These are phyloP conservation scores for Astragalus glycyphyllos DNA, from an alignment of 306 rosid species.

Conservation along the genomic window DNA sequence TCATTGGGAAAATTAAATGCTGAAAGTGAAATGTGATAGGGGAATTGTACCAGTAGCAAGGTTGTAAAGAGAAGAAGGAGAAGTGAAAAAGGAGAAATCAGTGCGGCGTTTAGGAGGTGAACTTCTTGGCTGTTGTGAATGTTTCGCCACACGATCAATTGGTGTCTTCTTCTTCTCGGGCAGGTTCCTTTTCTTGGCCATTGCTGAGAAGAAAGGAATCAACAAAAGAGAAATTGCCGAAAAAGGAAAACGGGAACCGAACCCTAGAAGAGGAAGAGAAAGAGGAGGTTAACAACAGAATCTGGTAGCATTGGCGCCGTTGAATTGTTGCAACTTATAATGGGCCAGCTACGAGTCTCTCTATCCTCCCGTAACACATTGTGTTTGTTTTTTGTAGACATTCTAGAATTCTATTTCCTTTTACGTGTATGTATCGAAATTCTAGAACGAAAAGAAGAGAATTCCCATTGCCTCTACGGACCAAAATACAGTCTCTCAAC, in stretches of 20 bases:
- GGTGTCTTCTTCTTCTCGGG: conserved; percentile 39
- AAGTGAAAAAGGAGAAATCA: conserved; percentile 49
- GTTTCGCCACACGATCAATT: conserved; percentile 49
- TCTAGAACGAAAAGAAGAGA: conserved; percentile 18
- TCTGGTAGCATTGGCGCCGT: conserved; percentile 34
- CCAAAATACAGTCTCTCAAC: neutral
- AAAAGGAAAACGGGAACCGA: neutral
- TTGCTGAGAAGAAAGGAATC: conserved; percentile 29
- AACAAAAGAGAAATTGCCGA: neutral
- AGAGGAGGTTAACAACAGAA: conserved; percentile 31
- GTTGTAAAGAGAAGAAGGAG: conserved; percentile 41
- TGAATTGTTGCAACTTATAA: conserved; percentile 17
- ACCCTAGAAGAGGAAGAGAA: conserved; percentile 38
- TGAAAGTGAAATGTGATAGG: neutral
- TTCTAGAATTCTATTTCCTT: conserved; percentile 11
- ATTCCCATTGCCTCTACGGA: neutral
- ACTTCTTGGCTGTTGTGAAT: conserved; percentile 73
- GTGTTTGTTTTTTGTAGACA: neutral
- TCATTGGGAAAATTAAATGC: neutral
- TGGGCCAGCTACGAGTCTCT: conserved; percentile 27
- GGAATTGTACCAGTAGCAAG: conserved; percentile 24
- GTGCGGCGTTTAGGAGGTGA: conserved; percentile 70
- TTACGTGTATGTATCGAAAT: conserved; percentile 1
- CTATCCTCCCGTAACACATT: conserved; percentile 8
- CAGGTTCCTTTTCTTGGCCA: conserved; percentile 60